Evolutionary conservation across 257 asterid species (phyloP).

Genomic region (Solanum pennellii): DNA sequence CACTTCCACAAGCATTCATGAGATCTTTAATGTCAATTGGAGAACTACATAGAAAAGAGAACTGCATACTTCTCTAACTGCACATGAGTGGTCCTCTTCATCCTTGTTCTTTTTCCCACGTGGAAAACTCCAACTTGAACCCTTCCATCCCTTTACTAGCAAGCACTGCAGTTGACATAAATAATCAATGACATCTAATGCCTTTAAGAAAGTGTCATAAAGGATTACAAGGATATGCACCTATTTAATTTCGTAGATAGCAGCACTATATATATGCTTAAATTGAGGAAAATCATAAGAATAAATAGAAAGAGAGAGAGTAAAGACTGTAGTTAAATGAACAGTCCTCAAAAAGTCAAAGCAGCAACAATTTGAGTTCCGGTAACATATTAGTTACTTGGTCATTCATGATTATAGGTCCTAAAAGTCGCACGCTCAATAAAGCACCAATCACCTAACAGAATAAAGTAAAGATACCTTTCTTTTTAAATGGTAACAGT

Average conservation of each 20-base stretch:
- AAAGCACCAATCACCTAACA: not conserved
- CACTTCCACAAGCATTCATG: not conserved
- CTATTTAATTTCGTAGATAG: not conserved
- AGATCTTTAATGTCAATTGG: not conserved
- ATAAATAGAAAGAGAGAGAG: not conserved
- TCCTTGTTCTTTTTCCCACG: constrained; percentile 89
- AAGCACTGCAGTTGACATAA: constrained; percentile 40
- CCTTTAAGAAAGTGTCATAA: not conserved
- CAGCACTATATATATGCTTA: not conserved
- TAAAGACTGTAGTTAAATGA: not conserved
- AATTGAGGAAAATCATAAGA: not conserved
- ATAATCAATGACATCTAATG: not conserved
- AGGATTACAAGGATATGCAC: not conserved
- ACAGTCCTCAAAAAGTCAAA: not conserved
- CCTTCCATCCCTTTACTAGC: constrained; percentile 88
- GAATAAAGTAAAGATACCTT: not conserved
- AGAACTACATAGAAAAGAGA: not conserved
- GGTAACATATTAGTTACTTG: not conserved
- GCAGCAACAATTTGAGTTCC: not conserved
- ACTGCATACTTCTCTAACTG: constrained; percentile 62
- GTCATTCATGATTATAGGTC: not conserved
- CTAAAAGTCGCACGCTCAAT: not conserved
- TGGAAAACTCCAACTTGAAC: constrained; percentile 90
- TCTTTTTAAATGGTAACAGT: not conserved
- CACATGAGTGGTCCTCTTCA: constrained; percentile 80